Base-by-base conservation (phyloP, 169 alveolate genomes). In the Plasmodium vivax region DNA sequence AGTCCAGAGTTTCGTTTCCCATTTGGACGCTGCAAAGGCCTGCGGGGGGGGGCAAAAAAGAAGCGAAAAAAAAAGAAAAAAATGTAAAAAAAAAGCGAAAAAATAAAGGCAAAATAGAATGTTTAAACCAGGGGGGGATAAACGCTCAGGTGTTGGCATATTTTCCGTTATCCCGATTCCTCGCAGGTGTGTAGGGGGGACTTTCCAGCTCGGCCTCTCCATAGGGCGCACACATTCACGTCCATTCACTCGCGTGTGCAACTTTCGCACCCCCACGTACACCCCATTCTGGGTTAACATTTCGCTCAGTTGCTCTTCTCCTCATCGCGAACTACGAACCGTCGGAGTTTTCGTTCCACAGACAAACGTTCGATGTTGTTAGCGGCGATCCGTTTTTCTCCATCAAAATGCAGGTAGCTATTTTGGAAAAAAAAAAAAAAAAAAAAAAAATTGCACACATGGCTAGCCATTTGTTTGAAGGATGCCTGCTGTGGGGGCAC, bases 321-420 rank as follows among this genome's bases (percentile, higher is more conserved):
- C 43, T 30, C 45, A 10, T 58, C n/a, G 27, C 38, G 43, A 14
- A 83, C 23, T 41, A 19, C 85, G 34, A 54, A 95, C 97, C 98
- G 82, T 97, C 98, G 9, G 96, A 96, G 51, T 97, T 96, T 38
- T 94, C 94, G 80, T 96, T 97, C 98, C 98, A 97, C 68, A 92
- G 95, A n/a, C 97, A 95, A 30, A 96, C 96, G 41, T 97, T 97
- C 1, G 98, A 97, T 5, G 98, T 93, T 51, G 96, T 95, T 82
- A 97, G 92, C 27, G 97, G 97, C 9, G 97, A 95, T 62, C 98
- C 98, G 79, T 96, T 97, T 83, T 94, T 96, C 73, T 97, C 96
- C 95, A 96, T 95, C 83, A 97, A 94, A 71, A 95, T 92, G 94
- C 97, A 96, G 38, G 98, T 97, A 68, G 96, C 98, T 93, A 87